Percentiles rank a stretch among this genome's conserved stretches.
Evolutionary conservation across 345 rosid species (phyloP).

Genomic region (Durio zibethinus): DNA sequence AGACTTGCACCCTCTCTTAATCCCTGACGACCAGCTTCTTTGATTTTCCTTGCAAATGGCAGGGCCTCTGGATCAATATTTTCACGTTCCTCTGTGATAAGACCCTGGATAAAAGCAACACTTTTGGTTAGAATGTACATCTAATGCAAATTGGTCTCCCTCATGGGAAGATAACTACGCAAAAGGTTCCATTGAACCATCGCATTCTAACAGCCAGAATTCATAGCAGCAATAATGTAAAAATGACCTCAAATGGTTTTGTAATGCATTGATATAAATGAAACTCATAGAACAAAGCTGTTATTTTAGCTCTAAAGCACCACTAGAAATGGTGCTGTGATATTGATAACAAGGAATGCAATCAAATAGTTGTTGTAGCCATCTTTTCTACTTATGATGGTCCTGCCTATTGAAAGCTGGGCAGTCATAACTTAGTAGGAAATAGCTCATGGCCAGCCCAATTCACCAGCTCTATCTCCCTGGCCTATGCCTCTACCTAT

Average conservation of each 20-base stretch:
- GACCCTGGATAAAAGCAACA: constrained; percentile 57
- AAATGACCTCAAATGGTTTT: neutral
- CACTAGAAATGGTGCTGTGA: neutral
- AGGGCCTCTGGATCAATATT: constrained; percentile 70
- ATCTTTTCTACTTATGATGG: neutral
- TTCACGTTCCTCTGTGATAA: constrained; percentile 80
- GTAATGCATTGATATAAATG: neutral
- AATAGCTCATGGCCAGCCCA: neutral
- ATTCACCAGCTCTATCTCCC: neutral
- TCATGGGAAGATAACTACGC: neutral
- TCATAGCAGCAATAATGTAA: neutral
- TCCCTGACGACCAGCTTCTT: constrained; percentile 85
- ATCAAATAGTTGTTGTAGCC: neutral
- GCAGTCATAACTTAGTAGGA: neutral
- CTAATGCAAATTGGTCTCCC: neutral
- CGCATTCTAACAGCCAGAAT: neutral
- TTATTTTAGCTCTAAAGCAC: neutral
- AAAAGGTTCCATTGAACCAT: constrained; percentile 4
- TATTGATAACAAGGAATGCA: neutral
- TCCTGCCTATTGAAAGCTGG: neutral
- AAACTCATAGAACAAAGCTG: neutral
- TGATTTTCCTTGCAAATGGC: constrained; percentile 79
- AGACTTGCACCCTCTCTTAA: constrained; percentile 71
- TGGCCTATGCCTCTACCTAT: neutral
- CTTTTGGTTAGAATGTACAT: constrained; percentile 5